Evolutionary conservation across 345 rosid species (phyloP), one percentile per base, ranked within the genome.

Genomic region (Syzygium oleosum): DNA sequence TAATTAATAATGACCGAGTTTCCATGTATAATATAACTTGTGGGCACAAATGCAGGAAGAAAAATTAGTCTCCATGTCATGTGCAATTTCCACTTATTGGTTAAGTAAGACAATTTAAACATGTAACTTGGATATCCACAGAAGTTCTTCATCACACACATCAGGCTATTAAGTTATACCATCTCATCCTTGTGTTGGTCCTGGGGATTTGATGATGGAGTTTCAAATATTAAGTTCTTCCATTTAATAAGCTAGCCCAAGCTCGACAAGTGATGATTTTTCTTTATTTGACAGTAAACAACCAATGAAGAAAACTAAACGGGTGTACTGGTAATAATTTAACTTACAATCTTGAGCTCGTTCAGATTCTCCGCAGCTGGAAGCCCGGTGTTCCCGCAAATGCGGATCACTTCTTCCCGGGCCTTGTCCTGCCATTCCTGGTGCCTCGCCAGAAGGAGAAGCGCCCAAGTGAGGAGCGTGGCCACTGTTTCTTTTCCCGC

Each of bases 401-500:
- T 88, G 2, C 89, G 86, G 51, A 87, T 41, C 51, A 93, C 93
- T 94, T 96, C 99, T 90, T 96, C 94, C 53, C 98, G 91, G 31
- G 96, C 96, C 87, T 93, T 95, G 85, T 59, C 84, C 89, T 97
- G 97, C 98, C 99, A 97, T 52, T 96, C 96, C 68, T 93, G 99
- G 88, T 97, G 91, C 90, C 89, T 56, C n/a, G 97, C 96, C 25
- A 97, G 88, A 38, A 94, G 95, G 2, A 96, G 85, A 85, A 97
- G 89, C 0, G 93, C 92, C 96, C 97, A 95, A 21, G 96, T 94
- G 90, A 97, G 88, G 51, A 94, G 94, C 43, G 93, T 91, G 54
- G 92, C 99, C 3, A 96, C 91, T 19, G 99, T 97, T 89, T 97
- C 98, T 52, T 96, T 96, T 55, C 98, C 99, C 13, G 98, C 98